A percentile compares a stretch with the other conserved stretches of the same genome.
Evolutionary conservation across 257 asterid species (phyloP).

Genomic region (Petrea volubilis): DNA sequence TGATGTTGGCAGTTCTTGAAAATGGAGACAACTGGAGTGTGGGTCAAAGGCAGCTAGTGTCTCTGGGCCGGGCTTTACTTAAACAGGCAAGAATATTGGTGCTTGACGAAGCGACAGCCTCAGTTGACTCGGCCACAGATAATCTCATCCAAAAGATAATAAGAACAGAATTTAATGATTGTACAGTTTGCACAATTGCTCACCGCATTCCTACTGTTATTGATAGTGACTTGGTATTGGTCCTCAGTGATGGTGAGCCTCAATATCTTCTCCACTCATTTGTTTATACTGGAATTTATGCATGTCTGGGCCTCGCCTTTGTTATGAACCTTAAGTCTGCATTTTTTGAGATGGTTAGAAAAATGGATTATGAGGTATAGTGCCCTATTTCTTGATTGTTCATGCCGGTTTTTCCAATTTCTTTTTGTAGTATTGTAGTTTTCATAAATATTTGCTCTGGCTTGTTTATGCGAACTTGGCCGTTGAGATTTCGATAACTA

Average conservation of each 20-base stretch:
- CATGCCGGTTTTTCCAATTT: too few relatives aligned
- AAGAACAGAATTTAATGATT: conserved; percentile 77
- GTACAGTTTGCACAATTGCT: conserved; percentile 96
- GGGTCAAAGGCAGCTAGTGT: conserved; percentile 92
- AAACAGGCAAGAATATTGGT: conserved; percentile 91
- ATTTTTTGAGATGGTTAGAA: too few relatives aligned
- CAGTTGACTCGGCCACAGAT: conserved; percentile 97
- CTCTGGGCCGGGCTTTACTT: conserved; percentile 92
- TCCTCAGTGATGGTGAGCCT: conserved; percentile 87
- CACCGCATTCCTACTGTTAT: conserved; percentile 98
- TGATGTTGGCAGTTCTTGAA: conserved; percentile 60
- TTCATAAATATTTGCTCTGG: background rate
- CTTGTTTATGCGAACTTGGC: too few relatives aligned
- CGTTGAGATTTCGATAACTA: too few relatives aligned
- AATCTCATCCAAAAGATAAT: conserved; percentile 94
- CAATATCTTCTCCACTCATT: conserved; percentile 9
- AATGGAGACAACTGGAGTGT: conserved; percentile 98
- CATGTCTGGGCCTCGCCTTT: background rate
- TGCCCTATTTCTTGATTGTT: too few relatives aligned
- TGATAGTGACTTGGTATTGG: conserved; percentile 92
- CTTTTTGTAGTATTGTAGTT: background rate
- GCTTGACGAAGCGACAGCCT: conserved; percentile 97
- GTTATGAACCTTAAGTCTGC: background rate
- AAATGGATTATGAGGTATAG: too few relatives aligned
- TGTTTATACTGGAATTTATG: background rate